Evolutionary conservation across 108 stramenopile genomes (phyloP), one percentile per base, ranked within the genome.

Genomic region (Cyclotella baltica): DNA sequence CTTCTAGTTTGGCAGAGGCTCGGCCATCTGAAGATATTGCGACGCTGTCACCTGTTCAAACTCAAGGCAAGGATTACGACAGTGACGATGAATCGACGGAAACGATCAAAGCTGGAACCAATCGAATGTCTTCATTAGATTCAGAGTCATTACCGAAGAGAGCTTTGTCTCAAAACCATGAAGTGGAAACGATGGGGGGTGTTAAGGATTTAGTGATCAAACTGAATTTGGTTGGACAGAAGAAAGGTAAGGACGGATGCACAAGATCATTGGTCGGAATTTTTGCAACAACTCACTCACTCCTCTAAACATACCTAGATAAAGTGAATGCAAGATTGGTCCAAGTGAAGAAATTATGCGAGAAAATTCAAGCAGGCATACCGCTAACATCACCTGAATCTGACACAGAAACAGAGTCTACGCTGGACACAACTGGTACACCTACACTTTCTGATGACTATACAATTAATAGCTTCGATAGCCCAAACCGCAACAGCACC

Each of bases 391-490:
- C 51, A n/a, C n/a, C 51, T 4, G n/a, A 19, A 20, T 13, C 51
- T 52, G 51, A 52, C n/a, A n/a, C 51, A 4, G 51, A 52, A n/a
- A 52, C 51, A 52, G 18, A 19, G 51, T n/a, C 51, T 20, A 52
- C 51, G n/a, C 18, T 52, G 11, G n/a, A 52, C n/a, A 52, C 51
- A 10, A 52, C 18, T n/a, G n/a, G 4, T 4, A 20, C 51, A 20
- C n/a, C 51, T 4, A n/a, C n/a, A n/a, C 4, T 13, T 4, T n/a
- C 11, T 20, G 51, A 52, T 20, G 51, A 52, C n/a, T 20, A 20
- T 52, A 52, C 51, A 4, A n/a, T 52, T 4, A n/a, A 52, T 52
- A 52, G 51, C 19, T 52, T 52, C 51, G 11, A n/a, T 4, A 52
- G 18, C n/a, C 51, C 11, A 52, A 52, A 13, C 51, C 51, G 19